Base-by-base conservation (phyloP, 2,329 filamentous ascomycete species). In the Cladosporium sp. region DNA sequence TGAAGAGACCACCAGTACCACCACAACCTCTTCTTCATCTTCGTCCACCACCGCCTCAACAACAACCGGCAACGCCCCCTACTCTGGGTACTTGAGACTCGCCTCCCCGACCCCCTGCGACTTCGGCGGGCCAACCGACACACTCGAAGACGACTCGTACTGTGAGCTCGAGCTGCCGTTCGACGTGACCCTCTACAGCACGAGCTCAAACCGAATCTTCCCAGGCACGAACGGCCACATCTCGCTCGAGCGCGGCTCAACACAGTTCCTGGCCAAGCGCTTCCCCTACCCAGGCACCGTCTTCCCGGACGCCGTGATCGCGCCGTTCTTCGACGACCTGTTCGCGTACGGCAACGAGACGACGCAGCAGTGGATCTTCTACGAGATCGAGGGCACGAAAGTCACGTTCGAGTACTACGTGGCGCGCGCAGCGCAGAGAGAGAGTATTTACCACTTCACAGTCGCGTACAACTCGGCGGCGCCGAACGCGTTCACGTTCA, bases 241-340 rank as follows among this genome's bases (percentile, higher is more conserved):
- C 32, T 59, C 63, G 46, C 56, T 69, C 52, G 28, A 43, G 14
- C 40, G 57, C 44, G 65, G 66, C 46, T 57, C 58, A 35, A 34
- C 58, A 4, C 54, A 59, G 14, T 69, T 64, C 53, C 56, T 63
- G 35, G 49, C 54, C 28, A 31, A 49, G 16, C 40, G 51, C 2
- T 51, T 67, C 14, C 48, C 48, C 8, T 38, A 38, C 35, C 66
- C 66, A 1, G 57, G 60, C 32, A 16, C 49, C 28, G 38, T 56
- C 19, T 51, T 69, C 9, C 65, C 67, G 3, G 54, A 57, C 32
- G 59, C 58, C 49, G 60, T 64, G 38, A 52, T 66, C 16, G 59
- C 54, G 3, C 63, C 67, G 4, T 65, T 66, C 52, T 67, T 63
- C 56, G 65, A 68, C 48, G 68, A 70, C 51, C 57, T 66, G 3